Evolutionary conservation across 768 basidiomycete genomes (phyloP), one percentile per base, ranked within the genome.

Genomic region (Tephrocybe rancida): DNA sequence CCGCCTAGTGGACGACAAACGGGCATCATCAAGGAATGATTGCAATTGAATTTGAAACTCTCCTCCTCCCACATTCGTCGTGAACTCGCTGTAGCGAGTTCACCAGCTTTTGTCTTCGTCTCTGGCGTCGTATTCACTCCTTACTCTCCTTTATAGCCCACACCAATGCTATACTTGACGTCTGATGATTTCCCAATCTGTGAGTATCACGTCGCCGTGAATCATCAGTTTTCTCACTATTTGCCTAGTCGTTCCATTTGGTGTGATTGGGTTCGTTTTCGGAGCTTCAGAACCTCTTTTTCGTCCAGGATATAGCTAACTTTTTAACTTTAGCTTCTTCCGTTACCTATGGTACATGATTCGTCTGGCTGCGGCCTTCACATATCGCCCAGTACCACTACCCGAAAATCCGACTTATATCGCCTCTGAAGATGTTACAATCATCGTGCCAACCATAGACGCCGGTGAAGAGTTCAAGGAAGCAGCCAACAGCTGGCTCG

Each of bases 381-480:
- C 87, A 38, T 95, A 95, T 75, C 82, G 86, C 54, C 93, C 93
- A n/a, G 84, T 96, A 42, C 93, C 92, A 1, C 74, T 95, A 13
- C 94, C 94, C 46, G 85, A 89, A 74, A 88, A 92, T 67, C 92
- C 94, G 1, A 95, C 93, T 19, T 96, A 95, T 67, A 75, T 90
- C 64, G 89, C 93, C 47, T 79, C 83, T 1, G 94, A 97, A 67
- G 94, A 97, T 75, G 94, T 97, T 60, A 97, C 94, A 37, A 95
- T 96, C 67, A 93, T 97, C 55, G 95, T 96, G 2, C 94, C 94
- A 34, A 96, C 93, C 56, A 95, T 97, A 65, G 94, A 97, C 67
- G 93, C 95, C 2, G 95, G 94, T 45, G 92, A 95, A 70, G 92
- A 94, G 70, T 95, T 95, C 78, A 92, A 92, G 75, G 89, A 93